Conservation (phyloP, 345 rosid species). For the Heritiera littoralis region DNA sequence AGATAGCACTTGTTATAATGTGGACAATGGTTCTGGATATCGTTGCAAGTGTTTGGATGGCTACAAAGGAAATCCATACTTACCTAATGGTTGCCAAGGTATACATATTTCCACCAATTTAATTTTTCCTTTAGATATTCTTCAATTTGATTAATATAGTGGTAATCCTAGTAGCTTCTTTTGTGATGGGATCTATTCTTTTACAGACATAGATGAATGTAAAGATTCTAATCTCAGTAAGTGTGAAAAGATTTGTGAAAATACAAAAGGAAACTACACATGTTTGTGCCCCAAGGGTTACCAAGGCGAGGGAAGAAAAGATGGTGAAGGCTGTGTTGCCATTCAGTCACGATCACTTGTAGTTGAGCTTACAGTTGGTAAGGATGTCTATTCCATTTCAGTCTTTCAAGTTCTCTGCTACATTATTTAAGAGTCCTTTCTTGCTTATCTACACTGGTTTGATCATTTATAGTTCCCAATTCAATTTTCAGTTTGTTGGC, state of each 20-base stretch:
- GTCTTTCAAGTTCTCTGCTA: background rate
- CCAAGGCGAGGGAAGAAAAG: conserved; percentile 3
- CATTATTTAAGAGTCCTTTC: background rate
- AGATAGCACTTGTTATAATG: background rate
- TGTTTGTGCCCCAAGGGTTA: conserved; percentile 23
- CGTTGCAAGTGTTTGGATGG: conserved; percentile 23
- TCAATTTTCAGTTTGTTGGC: background rate
- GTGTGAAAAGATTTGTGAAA: conserved; percentile 17
- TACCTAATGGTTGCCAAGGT: conserved; percentile 25
- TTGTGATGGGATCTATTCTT: background rate
- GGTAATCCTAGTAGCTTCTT: background rate
- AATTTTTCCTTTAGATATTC: background rate
- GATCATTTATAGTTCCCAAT: background rate
- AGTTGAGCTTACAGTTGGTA: conserved; percentile 10
- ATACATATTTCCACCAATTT: background rate
- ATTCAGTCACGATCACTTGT: background rate
- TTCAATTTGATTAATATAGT: background rate
- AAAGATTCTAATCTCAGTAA: background rate
- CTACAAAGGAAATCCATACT: conserved; percentile 23
- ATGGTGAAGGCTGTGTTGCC: conserved; percentile 10
- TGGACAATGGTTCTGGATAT: conserved; percentile 16
- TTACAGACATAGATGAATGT: too few species aligned
- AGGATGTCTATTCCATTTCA: background rate
- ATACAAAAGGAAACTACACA: conserved; percentile 15
- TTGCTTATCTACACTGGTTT: background rate